These are phyloP conservation scores for Jamesozyma hellenica DNA, from an alignment of 805 yeast species.

Conservation along the genomic window DNA sequence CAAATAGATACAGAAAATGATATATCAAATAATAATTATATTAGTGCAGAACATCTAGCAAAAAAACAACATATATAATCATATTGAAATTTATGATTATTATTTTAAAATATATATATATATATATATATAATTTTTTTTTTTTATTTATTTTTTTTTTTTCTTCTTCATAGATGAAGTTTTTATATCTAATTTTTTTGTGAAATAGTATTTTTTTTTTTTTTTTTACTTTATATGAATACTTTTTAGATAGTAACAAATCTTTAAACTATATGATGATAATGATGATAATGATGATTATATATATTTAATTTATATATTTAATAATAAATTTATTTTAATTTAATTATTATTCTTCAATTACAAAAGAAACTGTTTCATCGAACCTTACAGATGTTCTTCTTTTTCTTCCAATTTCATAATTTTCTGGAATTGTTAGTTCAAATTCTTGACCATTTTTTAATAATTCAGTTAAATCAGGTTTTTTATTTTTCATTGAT, in stretches of 20 bases:
- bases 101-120: background rate
- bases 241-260: too few relatives aligned
- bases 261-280: too few relatives aligned
- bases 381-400: conserved; percentile 60
- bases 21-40: background rate
- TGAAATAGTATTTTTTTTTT: too few relatives aligned
- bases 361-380: conserved; percentile 47
- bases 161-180: too few relatives aligned
- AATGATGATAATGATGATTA: too few relatives aligned
- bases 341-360: conserved; percentile 26
- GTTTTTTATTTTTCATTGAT: conserved; percentile 25
- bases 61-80: conserved; percentile 1
- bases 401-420: conserved; percentile 30
- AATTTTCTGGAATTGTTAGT: conserved; percentile 34
- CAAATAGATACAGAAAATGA: too few relatives aligned
- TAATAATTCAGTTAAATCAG: conserved; percentile 41
- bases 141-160: background rate
- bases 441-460: conserved; percentile 38
- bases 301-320: too few relatives aligned
- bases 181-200: too few relatives aligned
- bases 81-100: too few relatives aligned
- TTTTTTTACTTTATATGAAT: too few relatives aligned
- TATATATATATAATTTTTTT: background rate
- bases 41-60: background rate
- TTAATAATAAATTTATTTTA: background rate